Conservation (phyloP, 306 rosid species). For the Quercus glauca region DNA sequence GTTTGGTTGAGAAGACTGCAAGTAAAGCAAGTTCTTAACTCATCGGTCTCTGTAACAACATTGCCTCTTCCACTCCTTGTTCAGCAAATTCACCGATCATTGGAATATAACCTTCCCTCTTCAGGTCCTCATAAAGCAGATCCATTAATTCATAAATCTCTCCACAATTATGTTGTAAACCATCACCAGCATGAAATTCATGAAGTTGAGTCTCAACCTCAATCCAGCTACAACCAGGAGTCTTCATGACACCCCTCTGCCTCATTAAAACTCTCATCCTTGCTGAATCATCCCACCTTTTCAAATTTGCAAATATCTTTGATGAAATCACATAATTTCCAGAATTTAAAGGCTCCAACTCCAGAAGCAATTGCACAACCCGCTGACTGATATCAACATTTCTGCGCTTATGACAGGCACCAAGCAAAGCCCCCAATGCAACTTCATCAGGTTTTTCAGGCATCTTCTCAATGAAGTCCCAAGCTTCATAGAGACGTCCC, state of each 20-base stretch:
- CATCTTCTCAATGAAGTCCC: constrained; percentile 80
- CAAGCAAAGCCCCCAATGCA: constrained; percentile 76
- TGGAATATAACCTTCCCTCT: constrained; percentile 78
- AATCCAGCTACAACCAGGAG: constrained; percentile 99
- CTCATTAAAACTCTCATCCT: constrained; percentile 85
- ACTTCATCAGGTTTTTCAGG: constrained; percentile 86
- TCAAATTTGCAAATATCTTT: constrained; percentile 60
- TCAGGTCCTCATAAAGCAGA: constrained; percentile 61
- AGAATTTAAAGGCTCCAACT: constrained; percentile 85
- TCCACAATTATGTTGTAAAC: constrained; percentile 28
- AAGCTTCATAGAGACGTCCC: constrained; percentile 74
- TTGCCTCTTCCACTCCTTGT: constrained; percentile 7
- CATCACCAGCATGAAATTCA: constrained; percentile 85
- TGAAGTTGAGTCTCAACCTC: constrained; percentile 60
- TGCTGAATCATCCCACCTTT: constrained; percentile 88
- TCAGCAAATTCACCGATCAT: constrained; percentile 35
- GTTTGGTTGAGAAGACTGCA: neutral
- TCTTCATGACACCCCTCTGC: constrained; percentile 73
- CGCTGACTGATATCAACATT: constrained; percentile 65
- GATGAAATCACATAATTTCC: constrained; percentile 85
- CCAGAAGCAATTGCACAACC: constrained; percentile 63
- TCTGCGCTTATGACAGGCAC: constrained; percentile 71
- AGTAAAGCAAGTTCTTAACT: neutral
- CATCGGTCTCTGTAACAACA: neutral
- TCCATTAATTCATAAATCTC: constrained; percentile 38